Evolutionary conservation across 805 yeast species (phyloP), one percentile per base, ranked within the genome.

Genomic region (Scheffersomyces amazonensis): DNA sequence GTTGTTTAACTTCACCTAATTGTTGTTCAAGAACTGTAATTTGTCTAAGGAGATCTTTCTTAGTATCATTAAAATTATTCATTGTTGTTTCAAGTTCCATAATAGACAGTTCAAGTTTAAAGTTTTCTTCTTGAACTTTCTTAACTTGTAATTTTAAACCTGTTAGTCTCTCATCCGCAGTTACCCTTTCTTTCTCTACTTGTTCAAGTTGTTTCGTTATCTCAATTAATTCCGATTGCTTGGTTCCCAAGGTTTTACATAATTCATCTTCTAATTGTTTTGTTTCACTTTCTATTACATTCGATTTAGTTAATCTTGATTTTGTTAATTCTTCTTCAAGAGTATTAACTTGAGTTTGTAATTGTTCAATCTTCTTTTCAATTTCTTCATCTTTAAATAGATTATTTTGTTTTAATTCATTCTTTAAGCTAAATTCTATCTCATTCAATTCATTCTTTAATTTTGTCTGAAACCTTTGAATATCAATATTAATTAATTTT

Each of bases 371-470:
- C 22, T 58, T 54, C 7, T 41, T 30, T 10, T 43, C 13, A 4
- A 49, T 16, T 4, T 47, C 48, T 5, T 53, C 54, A 42, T 60
- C 63, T 12, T 50, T 44, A 32, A 44, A 56, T 16, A 36, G 35
- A 21, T 49, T 43, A 0, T 67, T 65, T 3, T 46, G 40, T 13
- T 54, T 47, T 4, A 71, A 43, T 36, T 65, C 68, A 17, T 58
- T 44, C n/a, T 58, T 53, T 25, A 68, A 43, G 34, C 69, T 66
- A 42, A 58, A 62, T 22, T 56, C 52, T 27, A 63, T 41, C 27
- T 61, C 64, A 22, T 60, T 54, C 41, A 42, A 64, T 29, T 60
- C 61, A 35, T 50, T 54, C 25, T 45, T 50, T 13, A 56, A 49
- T 23, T 49, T 46, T 16, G 58, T 54, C 18, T 55, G 47, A 30